These are phyloP conservation scores for Torulaspora gathmanii DNA, from an alignment of 805 yeast species.

Conservation along the genomic window DNA sequence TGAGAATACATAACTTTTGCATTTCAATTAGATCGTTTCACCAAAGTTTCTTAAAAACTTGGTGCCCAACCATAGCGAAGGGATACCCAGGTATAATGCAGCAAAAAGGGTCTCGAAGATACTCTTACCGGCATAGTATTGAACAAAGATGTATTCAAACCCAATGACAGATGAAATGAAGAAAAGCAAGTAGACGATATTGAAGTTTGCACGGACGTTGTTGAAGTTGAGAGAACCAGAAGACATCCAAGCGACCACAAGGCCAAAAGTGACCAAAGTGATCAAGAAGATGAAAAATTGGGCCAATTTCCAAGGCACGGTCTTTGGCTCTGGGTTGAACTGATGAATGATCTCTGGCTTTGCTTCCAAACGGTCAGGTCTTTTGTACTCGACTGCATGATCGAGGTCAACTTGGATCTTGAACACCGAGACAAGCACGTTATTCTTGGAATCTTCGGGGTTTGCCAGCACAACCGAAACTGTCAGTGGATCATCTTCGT, in stretches of 20 bases:
- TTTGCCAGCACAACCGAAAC: constrained; percentile 25
- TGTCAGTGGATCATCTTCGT: constrained; percentile 15
- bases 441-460: constrained; percentile 10
- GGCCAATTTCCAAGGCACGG: constrained; percentile 51
- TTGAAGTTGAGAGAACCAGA: constrained; percentile 28
- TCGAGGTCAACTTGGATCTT: constrained; percentile 14
- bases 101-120: constrained; percentile 32
- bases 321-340: constrained; percentile 52
- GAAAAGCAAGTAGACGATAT: constrained; percentile 22
- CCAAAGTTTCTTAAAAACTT: constrained; percentile 51
- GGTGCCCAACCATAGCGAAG: constrained; percentile 60
- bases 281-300: constrained; percentile 46
- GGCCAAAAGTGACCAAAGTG: constrained; percentile 38
- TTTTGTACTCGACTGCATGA: constrained; percentile 8
- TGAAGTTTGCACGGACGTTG: constrained; percentile 27
- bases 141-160: constrained; percentile 30
- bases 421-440: constrained; percentile 20
- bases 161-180: constrained; percentile 27
- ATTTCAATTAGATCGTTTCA: constrained; percentile 1
- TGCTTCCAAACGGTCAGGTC: constrained; percentile 38
- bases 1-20: constrained; percentile 24
- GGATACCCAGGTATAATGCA: constrained; percentile 42
- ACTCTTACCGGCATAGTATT: constrained; percentile 31
- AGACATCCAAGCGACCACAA: constrained; percentile 44
- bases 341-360: constrained; percentile 60